A percentile compares a stretch with the other conserved stretches of the same genome.
Evolutionary conservation across 2,329 filamentous ascomycete species (phyloP).

Genomic region (Claviceps lovelessii): DNA sequence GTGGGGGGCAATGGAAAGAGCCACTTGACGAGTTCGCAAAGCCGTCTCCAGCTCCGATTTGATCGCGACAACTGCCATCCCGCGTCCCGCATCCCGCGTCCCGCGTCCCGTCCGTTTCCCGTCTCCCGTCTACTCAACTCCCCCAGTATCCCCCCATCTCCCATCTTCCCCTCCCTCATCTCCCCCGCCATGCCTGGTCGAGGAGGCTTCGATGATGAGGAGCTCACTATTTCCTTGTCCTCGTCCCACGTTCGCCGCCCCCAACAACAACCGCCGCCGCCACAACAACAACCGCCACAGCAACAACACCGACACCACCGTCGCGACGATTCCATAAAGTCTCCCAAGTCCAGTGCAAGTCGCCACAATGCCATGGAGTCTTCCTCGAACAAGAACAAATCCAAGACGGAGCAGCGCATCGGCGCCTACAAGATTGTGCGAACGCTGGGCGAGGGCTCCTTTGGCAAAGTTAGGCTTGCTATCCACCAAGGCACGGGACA

Average conservation of each 20-base stretch:
- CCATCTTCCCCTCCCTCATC: not conserved
- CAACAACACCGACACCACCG: slow-evolving; percentile 12
- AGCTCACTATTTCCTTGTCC: slow-evolving; percentile 64
- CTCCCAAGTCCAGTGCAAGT: slow-evolving; percentile 13
- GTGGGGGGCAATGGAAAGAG: not conserved
- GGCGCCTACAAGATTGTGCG: slow-evolving; percentile 83
- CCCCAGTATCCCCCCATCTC: not conserved
- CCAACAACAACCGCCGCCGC: slow-evolving; percentile 14
- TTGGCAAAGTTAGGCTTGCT: slow-evolving; percentile 96
- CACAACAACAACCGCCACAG: not conserved
- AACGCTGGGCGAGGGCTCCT: slow-evolving; percentile 90
- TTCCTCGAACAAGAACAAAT: slow-evolving; percentile 25
- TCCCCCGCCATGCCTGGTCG: slow-evolving; percentile 32
- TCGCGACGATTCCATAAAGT: slow-evolving; percentile 10
- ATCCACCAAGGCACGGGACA: slow-evolving; percentile 84
- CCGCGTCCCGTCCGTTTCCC: not conserved
- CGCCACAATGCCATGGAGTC: slow-evolving; percentile 22
- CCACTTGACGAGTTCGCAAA: not conserved
- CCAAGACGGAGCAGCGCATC: slow-evolving; percentile 66
- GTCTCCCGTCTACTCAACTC: not conserved
- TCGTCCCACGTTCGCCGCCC: slow-evolving; percentile 47
- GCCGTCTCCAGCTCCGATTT: not conserved
- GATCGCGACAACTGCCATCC: not conserved
- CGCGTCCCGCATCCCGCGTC: not conserved
- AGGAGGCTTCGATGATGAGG: slow-evolving; percentile 60